phyloP scores from a whole-genome alignment of 129 eudicot species.

The Deinandra increscens region DNA sequence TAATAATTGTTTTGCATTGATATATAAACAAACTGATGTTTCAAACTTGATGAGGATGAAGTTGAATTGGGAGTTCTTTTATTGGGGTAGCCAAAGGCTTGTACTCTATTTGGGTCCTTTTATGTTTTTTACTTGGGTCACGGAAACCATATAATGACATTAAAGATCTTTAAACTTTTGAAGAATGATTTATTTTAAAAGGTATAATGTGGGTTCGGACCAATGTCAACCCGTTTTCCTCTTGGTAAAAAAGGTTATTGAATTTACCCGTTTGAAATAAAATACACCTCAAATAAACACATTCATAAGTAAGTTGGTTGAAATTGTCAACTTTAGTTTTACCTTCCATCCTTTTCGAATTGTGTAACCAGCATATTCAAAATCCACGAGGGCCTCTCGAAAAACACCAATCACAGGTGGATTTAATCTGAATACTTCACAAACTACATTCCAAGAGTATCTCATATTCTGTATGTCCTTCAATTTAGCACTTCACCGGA shows the following conservation, averaged over 20 bases:
- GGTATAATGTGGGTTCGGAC: too few species aligned
- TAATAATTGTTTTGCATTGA: conserved; percentile 2
- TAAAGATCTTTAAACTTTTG: too few species aligned
- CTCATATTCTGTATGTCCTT: conserved; percentile 63
- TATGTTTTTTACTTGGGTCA: too few species aligned
- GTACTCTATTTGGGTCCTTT: conserved; percentile 28
- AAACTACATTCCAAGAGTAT: conserved; percentile 65
- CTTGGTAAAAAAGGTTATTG: too few species aligned
- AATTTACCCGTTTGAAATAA: neutral
- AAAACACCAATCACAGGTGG: conserved; percentile 47
- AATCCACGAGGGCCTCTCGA: conserved; percentile 48
- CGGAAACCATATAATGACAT: too few species aligned
- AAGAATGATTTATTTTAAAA: too few species aligned
- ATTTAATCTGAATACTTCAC: conserved; percentile 43
- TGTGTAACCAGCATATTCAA: conserved; percentile 47
- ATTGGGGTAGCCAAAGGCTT: conserved; percentile 25
- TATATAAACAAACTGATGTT: neutral
- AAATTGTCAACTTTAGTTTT: neutral
- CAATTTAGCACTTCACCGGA: conserved; percentile 40
- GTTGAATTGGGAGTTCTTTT: conserved; percentile 24
- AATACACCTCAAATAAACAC: neutral
- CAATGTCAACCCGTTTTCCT: too few species aligned
- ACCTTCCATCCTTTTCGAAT: conserved; percentile 69
- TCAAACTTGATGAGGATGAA: conserved; percentile 25
- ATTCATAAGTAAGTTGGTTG: neutral